Percentiles rank a stretch among this genome's conserved stretches.
Evolutionary conservation across 1,284 basidiomycete species (phyloP).

Genomic region (Crepidotus sp.): DNA sequence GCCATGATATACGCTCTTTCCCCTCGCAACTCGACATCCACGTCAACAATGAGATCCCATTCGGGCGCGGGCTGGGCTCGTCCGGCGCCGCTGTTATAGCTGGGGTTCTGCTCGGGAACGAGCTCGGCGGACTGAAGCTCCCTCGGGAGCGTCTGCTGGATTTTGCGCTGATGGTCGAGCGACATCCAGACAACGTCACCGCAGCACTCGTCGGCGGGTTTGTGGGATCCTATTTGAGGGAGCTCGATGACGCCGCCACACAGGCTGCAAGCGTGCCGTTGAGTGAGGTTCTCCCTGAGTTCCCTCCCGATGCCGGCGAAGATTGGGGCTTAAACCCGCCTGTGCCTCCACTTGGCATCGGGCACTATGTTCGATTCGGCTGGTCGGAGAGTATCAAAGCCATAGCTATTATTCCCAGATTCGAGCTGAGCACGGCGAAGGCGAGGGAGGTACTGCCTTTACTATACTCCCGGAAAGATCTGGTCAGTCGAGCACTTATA

Average conservation of each 20-base stretch:
- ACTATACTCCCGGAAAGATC: constrained; percentile 81
- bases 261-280: constrained; percentile 86
- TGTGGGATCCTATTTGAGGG: constrained; percentile 93
- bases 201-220: constrained; percentile 96
- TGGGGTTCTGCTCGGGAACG: constrained; percentile 85
- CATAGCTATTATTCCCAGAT: constrained; percentile 90
- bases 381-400: constrained; percentile 88
- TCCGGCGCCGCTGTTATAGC: constrained; percentile 98
- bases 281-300: constrained; percentile 95
- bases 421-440: constrained; percentile 94
- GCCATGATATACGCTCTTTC: constrained; percentile 68
- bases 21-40: constrained; percentile 69
- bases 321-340: constrained; percentile 89
- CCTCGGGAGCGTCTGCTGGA: constrained; percentile 76
- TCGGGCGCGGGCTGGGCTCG: constrained; percentile 93
- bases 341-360: constrained; percentile 82
- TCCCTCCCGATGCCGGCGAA: constrained; percentile 85
- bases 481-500: constrained; percentile 49
- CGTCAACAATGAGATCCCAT: constrained; percentile 91
- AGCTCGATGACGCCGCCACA: constrained; percentile 71
- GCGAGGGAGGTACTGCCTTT: constrained; percentile 84
- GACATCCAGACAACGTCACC: constrained; percentile 98
- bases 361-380: constrained; percentile 88
- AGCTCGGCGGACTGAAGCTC: constrained; percentile 71
- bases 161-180: constrained; percentile 98